Percentiles rank a stretch among this genome's conserved stretches.
These are phyloP conservation scores for Jatropha podagrica DNA, from an alignment of 441 rosid species.

Conservation along the genomic window DNA sequence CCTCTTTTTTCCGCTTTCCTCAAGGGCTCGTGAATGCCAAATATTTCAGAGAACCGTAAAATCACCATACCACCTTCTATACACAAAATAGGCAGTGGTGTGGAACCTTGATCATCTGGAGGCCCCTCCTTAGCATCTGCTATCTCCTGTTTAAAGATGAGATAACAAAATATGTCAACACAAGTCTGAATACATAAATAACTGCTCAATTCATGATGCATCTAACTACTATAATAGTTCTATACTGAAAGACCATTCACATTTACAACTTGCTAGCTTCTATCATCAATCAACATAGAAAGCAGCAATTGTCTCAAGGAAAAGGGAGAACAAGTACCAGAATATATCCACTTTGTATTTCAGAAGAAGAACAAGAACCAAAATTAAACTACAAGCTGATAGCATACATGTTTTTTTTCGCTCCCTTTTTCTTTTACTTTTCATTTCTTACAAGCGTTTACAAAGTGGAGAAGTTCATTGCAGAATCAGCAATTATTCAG, in stretches of 20 bases:
- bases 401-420: background rate
- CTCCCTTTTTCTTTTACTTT: background rate
- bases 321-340: background rate
- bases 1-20: conserved; percentile 71
- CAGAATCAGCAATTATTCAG: background rate
- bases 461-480: background rate
- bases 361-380: background rate
- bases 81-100: conserved; percentile 81
- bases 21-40: conserved; percentile 80
- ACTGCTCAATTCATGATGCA: background rate
- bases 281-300: conserved; percentile 7
- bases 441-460: background rate
- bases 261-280: conserved; percentile 2
- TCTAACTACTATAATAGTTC: background rate
- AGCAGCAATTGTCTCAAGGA: background rate
- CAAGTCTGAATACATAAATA: background rate
- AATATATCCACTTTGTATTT: background rate
- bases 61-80: conserved; percentile 85
- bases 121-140: conserved; percentile 42
- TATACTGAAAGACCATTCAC: background rate
- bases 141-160: conserved; percentile 44
- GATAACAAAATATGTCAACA: background rate
- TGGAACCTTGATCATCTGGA: conserved; percentile 44
- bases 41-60: conserved; percentile 91
- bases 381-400: background rate